Conservation (phyloP, 108 stramenopile species). For the Cyclotella distinguenda region DNA sequence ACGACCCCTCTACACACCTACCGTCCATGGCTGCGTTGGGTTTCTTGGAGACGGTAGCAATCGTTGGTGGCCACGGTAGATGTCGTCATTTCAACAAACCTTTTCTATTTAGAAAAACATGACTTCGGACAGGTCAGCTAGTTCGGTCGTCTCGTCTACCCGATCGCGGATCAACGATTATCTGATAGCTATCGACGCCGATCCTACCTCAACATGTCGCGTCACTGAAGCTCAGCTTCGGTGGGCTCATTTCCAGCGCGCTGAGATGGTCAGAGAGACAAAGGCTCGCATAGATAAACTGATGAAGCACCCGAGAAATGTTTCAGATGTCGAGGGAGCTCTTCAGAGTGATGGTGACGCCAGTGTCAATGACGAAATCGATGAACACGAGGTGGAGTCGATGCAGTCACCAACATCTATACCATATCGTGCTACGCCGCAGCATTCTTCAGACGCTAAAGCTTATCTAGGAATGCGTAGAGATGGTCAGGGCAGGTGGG, state of each 20-base stretch:
- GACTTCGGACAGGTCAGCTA: background rate
- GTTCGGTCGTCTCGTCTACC: constrained; percentile 4
- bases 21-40: too few species aligned
- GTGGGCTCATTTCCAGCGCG: constrained; percentile 78
- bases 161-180: constrained; percentile 20
- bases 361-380: constrained; percentile 19
- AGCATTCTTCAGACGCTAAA: background rate
- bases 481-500: constrained; percentile 28
- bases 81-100: too few species aligned
- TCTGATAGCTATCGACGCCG: constrained; percentile 13
- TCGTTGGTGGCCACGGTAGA: too few species aligned
- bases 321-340: constrained; percentile 56
- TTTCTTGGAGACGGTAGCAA: too few species aligned
- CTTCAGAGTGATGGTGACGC: constrained; percentile 52
- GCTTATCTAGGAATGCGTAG: constrained; percentile 25
- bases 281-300: constrained; percentile 46
- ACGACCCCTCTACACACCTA: too few species aligned
- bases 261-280: constrained; percentile 51
- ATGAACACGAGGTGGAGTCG: background rate
- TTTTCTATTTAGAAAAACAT: too few species aligned
- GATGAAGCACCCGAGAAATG: constrained; percentile 41
- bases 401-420: background rate
- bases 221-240: constrained; percentile 77
- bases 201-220: constrained; percentile 16
- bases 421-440: background rate